phyloP scores from a whole-genome alignment of 225 moss, liverwort and hornwort genomes.

The Bryoerythrophyllum caledonicum region DNA sequence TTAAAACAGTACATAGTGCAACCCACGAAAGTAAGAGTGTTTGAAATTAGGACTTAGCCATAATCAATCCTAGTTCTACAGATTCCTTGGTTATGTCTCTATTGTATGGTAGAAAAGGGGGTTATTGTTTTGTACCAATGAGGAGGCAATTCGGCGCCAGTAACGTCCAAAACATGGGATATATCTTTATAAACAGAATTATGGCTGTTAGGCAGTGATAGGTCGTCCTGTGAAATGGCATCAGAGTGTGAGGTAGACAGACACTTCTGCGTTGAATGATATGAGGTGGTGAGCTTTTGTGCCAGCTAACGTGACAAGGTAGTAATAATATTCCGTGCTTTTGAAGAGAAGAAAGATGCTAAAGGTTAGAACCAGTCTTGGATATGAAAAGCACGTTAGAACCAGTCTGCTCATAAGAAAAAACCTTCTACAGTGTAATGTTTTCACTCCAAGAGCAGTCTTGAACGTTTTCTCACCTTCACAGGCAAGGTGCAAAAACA shows the following conservation, averaged over 20 bases:
- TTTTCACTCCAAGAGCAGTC: too few species aligned
- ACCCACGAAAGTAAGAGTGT: background rate
- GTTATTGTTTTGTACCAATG: background rate
- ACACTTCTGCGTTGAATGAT: background rate
- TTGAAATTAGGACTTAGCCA: background rate
- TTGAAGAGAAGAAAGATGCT: background rate
- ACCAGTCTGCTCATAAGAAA: too few species aligned
- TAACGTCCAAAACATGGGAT: background rate
- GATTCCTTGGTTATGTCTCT: background rate
- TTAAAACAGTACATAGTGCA: too few species aligned
- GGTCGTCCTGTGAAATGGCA: background rate
- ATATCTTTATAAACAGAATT: background rate
- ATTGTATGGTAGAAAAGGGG: background rate
- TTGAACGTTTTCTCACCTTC: too few species aligned
- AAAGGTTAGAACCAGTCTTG: background rate
- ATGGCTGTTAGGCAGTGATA: background rate
- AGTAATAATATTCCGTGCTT: background rate
- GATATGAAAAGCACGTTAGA: too few species aligned
- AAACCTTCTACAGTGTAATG: too few species aligned
- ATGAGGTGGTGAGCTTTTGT: background rate
- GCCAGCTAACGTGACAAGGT: background rate
- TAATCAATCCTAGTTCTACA: background rate
- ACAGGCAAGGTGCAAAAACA: too few species aligned
- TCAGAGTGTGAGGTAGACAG: too few species aligned
- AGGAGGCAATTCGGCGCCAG: background rate